phyloP scores from a whole-genome alignment of 495 filamentous ascomycete species.

The Haplographium delicatum region DNA sequence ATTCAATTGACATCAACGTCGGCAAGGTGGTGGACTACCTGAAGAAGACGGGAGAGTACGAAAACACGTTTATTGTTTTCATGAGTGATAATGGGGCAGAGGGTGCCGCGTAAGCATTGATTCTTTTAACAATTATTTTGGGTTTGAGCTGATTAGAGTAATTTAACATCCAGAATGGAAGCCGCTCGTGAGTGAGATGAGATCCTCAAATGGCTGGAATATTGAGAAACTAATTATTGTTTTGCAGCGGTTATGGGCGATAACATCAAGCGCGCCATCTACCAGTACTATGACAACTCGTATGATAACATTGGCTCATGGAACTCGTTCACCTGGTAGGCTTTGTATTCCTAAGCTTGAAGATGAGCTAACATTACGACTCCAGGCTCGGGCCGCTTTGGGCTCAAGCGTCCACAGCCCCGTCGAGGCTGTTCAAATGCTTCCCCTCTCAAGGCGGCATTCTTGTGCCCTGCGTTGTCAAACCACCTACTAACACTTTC shows the following conservation, averaged over 20 bases:
- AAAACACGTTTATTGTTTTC: slow-evolving; percentile 61
- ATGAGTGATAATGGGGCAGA: slow-evolving; percentile 65
- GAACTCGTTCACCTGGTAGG: slow-evolving; percentile 63
- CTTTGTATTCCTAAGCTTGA: no score
- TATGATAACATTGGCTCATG: slow-evolving; percentile 56
- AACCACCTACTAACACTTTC: slow-evolving; percentile 33
- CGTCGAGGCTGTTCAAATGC: slow-evolving; percentile 56
- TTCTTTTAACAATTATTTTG: no score
- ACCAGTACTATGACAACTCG: slow-evolving; percentile 59
- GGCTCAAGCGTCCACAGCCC: slow-evolving; percentile 60
- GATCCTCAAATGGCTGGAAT: no score
- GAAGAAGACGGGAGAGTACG: slow-evolving; percentile 49
- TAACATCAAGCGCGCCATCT: slow-evolving; percentile 39
- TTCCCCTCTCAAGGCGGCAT: slow-evolving; percentile 60
- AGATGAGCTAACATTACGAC: no score
- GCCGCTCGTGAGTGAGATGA: no score
- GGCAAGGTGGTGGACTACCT: slow-evolving; percentile 54
- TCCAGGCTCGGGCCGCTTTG: slow-evolving; percentile 57
- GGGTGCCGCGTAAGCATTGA: no score
- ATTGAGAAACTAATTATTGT: slow-evolving; percentile 55
- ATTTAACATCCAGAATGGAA: no score
- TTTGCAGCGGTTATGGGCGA: slow-evolving; percentile 47
- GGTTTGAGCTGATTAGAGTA: no score
- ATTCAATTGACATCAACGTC: slow-evolving; percentile 56
- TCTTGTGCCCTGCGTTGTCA: slow-evolving; percentile 52